Percentiles rank a stretch among this genome's conserved stretches.
Conservation (phyloP, 164 flowering plant species). For the Cinnamomum micranthum region DNA sequence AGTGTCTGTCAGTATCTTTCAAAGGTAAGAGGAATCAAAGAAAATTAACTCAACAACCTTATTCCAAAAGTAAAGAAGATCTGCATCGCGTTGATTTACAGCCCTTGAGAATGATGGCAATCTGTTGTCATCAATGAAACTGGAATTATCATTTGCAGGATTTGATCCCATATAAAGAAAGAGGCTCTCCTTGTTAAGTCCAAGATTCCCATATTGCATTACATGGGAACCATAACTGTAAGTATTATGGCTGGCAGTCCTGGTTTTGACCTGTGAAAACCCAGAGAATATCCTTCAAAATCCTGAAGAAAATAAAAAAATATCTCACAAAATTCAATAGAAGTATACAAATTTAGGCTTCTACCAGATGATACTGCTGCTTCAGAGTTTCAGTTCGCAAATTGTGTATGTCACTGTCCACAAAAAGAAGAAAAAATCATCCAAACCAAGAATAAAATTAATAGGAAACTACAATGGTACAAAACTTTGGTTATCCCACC, state of each 20-base stretch:
- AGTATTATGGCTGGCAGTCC: slow-evolving; percentile 46
- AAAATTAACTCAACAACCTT: slow-evolving; percentile 41
- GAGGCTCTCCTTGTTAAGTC: slow-evolving; percentile 45
- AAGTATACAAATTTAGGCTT: neutral
- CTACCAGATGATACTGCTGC: slow-evolving; percentile 90
- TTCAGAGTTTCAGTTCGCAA: slow-evolving; percentile 63
- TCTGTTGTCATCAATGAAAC: slow-evolving; percentile 46
- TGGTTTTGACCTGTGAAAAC: slow-evolving; percentile 55
- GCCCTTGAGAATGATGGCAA: slow-evolving; percentile 36
- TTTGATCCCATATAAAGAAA: slow-evolving; percentile 69
- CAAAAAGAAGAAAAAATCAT: slow-evolving; percentile 10
- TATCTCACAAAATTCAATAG: neutral
- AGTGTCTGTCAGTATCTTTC: neutral
- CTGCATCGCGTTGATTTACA: slow-evolving; percentile 83
- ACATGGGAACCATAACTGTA: slow-evolving; percentile 72
- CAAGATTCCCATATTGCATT: slow-evolving; percentile 73
- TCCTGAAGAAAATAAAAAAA: neutral
- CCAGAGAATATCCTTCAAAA: neutral
- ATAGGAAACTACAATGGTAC: neutral
- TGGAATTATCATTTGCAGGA: slow-evolving; percentile 70
- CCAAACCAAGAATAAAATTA: neutral
- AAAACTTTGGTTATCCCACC: neutral
- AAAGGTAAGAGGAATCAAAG: neutral
- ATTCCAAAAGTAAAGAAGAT: slow-evolving; percentile 76
- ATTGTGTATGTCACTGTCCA: slow-evolving; percentile 74